These are phyloP conservation scores for Calendula officinalis DNA, from an alignment of 129 eudicot genomes.

Conservation along the genomic window DNA sequence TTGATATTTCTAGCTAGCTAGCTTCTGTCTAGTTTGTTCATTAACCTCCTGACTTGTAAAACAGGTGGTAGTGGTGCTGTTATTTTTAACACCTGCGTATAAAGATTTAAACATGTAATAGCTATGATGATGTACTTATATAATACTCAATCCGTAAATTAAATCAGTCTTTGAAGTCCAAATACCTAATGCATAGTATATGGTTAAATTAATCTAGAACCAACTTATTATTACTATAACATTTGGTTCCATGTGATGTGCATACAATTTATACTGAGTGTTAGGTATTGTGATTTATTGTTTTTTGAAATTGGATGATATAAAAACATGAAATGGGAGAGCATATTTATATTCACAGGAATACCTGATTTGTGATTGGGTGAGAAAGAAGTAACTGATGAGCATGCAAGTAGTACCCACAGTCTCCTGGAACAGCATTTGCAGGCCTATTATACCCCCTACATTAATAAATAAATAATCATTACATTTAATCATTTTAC, in stretches of 20 bases:
- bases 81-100: slow-evolving; percentile 27
- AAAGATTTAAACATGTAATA: not conserved
- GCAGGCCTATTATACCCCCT: slow-evolving; percentile 86
- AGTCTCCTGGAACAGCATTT: slow-evolving; percentile 98
- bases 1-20: no score
- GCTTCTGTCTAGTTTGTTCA: slow-evolving; percentile 12
- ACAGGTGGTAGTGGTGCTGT: slow-evolving; percentile 27
- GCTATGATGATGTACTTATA: not conserved
- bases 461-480: slow-evolving; percentile 9
- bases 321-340: slow-evolving; percentile 9
- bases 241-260: no score
- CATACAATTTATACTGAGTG: no score
- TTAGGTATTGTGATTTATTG: not conserved
- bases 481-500: not conserved
- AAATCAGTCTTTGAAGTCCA: not conserved
- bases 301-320: not conserved
- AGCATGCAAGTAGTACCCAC: slow-evolving; percentile 95
- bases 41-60: slow-evolving; percentile 11
- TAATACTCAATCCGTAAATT: not conserved
- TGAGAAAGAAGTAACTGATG: slow-evolving; percentile 66
- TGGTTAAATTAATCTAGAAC: no score
- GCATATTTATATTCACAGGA: not conserved
- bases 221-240: no score
- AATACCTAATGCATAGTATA: no score
- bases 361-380: slow-evolving; percentile 75